These are phyloP conservation scores for Entomortierella beljakovae DNA, from an alignment of 192 early-diverging fungal genomes.

Conservation along the genomic window DNA sequence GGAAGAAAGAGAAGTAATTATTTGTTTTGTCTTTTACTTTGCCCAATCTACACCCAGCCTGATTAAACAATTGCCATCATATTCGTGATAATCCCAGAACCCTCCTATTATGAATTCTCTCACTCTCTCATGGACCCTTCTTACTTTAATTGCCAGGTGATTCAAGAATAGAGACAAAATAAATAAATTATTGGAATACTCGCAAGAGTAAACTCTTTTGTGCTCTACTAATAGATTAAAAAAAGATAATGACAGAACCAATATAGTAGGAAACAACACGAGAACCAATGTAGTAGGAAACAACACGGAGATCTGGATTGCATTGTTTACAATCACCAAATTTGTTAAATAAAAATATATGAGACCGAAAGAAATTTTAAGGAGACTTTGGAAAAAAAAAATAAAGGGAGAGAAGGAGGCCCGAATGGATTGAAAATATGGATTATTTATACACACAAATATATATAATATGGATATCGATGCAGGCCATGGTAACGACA, in stretches of 20 bases:
- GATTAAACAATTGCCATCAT: no score
- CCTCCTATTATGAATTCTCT: background rate
- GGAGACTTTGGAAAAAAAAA: constrained; percentile 18
- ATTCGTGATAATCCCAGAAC: no score
- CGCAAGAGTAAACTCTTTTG: no score
- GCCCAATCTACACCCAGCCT: background rate
- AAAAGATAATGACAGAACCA: no score
- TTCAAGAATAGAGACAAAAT: background rate
- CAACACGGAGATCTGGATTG: constrained; percentile 13
- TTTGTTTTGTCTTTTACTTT: background rate
- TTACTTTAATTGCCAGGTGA: background rate
- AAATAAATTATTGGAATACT: no score
- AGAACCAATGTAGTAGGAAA: no score
- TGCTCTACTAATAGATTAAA: no score
- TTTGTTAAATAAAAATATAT: background rate
- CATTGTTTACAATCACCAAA: background rate
- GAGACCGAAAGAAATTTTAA: background rate
- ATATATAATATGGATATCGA: constrained; percentile 5
- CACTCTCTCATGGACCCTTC: background rate
- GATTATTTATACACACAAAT: background rate
- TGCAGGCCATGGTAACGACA: background rate
- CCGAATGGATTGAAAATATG: background rate
- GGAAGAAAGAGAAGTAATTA: background rate
- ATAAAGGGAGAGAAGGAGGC: constrained; percentile 18
- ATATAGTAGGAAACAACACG: background rate